Base-by-base conservation (phyloP, 768 basidiomycete species). In the Pleurotus eryngii region DNA sequence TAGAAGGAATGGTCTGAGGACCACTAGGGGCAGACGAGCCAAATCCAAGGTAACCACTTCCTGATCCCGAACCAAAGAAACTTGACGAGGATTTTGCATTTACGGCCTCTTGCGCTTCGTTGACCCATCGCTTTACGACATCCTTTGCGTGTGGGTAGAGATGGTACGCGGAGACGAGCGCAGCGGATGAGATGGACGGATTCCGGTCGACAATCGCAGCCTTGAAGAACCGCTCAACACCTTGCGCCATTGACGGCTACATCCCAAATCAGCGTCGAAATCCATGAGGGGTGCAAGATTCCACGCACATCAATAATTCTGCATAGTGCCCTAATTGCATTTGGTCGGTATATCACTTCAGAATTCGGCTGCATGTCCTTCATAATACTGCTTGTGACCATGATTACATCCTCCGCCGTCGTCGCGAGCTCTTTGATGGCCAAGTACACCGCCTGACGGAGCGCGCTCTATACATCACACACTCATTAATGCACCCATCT, bases 331-430 rank as follows among this genome's bases (percentile, higher is more conserved):
- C 97, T 86, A 64, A 98, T 99, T 14, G 97, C 90, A 72, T 99
- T 99, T 30, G 97, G 92, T 55, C 97, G 83, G 73, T 99, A 99
- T 60, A 99, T 94, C 66, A 98, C 96, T 73, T 99, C 97, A 49
- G 94, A 89, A 69, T 97, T 98, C 55, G 95, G 90, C 67, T 99
- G 97, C 94, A 98, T 99, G 68, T 99, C 97, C 78, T 98, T 98
- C 95, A 97, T 97, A 72, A 99, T 98, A 67, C 94, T 97, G 71
- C 89, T 92, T 8, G 97, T 99, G 60, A 98, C 95, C 94, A 99
- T 99, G 64, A 99, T 97, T 26, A 98, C 94, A 78, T 98, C 96
- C 72, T 99, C 95, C 14, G 97, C 93, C n/a, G 90, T 89, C 37
- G 84, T 86, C 26, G 95, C 89, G 9, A 99, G 82, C 72, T 99